These are phyloP conservation scores for Lactarius tabidus DNA, from an alignment of 768 basidiomycete species.

Conservation along the genomic window DNA sequence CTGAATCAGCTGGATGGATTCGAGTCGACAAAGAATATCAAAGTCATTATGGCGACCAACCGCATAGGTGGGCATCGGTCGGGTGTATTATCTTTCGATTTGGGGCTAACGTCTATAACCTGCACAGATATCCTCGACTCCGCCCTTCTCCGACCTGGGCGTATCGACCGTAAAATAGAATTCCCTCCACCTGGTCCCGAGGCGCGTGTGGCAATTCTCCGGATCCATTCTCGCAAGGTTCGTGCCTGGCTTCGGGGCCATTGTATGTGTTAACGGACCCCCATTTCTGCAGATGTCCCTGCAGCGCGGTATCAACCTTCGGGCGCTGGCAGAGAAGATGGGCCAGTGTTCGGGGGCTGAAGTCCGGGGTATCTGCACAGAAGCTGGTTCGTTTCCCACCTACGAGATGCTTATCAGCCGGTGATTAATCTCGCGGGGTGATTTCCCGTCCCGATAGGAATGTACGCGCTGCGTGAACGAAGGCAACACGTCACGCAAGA, in stretches of 20 bases:
- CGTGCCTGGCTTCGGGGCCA: constrained; percentile 1
- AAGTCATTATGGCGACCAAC: constrained; percentile 96
- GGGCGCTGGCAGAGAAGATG: constrained; percentile 97
- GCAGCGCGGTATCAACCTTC: constrained; percentile 96
- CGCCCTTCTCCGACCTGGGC: constrained; percentile 87
- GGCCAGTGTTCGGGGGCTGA: constrained; percentile 98
- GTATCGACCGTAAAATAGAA: constrained; percentile 97
- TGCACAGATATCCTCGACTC: constrained; percentile 84
- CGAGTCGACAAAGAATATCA: constrained; percentile 76
- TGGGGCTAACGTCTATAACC: background rate
- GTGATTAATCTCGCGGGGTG: background rate
- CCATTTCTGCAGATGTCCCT: constrained; percentile 74
- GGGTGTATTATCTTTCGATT: background rate
- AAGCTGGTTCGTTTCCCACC: constrained; percentile 64
- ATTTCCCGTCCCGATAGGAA: constrained; percentile 45
- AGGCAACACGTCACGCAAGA: constrained; percentile 97
- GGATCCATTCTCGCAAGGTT: constrained; percentile 95
- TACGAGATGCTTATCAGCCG: constrained; percentile 1
- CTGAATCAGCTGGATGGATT: constrained; percentile 66
- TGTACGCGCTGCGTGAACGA: constrained; percentile 95
- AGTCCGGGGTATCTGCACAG: constrained; percentile 94
- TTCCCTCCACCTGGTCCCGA: constrained; percentile 98
- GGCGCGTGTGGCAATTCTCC: constrained; percentile 93
- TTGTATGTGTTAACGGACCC: background rate
- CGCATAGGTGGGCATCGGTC: constrained; percentile 61